Percentiles rank a stretch among this genome's conserved stretches.
These are phyloP conservation scores for Erodium texanum DNA, from an alignment of 441 rosid species.

Conservation along the genomic window DNA sequence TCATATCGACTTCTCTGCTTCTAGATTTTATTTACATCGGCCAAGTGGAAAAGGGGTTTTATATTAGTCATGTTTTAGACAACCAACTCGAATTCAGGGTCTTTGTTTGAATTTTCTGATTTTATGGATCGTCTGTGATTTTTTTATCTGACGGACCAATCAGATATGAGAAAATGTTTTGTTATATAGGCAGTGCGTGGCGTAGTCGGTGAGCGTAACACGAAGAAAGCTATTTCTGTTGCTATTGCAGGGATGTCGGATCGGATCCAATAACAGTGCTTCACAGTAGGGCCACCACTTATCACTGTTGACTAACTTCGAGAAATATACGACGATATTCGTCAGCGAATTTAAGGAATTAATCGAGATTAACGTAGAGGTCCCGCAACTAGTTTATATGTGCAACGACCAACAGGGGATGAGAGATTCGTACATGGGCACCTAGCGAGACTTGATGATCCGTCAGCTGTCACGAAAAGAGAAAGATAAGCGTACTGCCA, in stretches of 20 bases:
- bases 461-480: too few relatives aligned
- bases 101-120: neutral
- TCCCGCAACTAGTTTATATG: too few relatives aligned
- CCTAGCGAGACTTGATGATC: too few relatives aligned
- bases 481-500: too few relatives aligned
- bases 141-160: too few relatives aligned
- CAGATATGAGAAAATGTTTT: neutral
- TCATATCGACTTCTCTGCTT: neutral
- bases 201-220: neutral
- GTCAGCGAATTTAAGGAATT: too few relatives aligned
- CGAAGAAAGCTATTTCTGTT: neutral
- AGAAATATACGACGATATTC: too few relatives aligned
- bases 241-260: neutral
- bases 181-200: neutral
- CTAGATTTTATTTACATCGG: neutral
- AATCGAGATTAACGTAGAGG: too few relatives aligned
- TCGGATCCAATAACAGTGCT: neutral
- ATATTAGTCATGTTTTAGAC: neutral
- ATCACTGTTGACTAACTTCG: too few relatives aligned
- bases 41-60: neutral
- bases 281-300: neutral
- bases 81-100: constrained; percentile 2
- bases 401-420: too few relatives aligned
- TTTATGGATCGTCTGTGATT: too few relatives aligned
- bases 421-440: too few relatives aligned